These are phyloP conservation scores for Kodamaea kakaduensis DNA, from an alignment of 805 yeast species.

Conservation along the genomic window DNA sequence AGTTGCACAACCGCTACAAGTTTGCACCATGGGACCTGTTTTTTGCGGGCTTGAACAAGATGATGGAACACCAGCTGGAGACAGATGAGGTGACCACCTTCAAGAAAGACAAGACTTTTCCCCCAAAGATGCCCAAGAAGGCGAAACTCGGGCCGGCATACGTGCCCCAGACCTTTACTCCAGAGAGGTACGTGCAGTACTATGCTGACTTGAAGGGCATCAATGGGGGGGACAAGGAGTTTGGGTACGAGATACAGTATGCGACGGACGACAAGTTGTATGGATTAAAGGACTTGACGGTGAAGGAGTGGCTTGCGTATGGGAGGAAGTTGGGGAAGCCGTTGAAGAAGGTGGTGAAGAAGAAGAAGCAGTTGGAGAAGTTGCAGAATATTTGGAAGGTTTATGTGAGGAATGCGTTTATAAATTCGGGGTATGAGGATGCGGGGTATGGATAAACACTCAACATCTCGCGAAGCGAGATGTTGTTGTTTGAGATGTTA, in stretches of 20 bases:
- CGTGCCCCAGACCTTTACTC: constrained; percentile 65
- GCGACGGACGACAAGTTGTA: constrained; percentile 60
- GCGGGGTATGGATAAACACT: constrained; percentile 38
- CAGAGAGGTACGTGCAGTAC: constrained; percentile 68
- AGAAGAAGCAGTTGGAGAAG: constrained; percentile 14
- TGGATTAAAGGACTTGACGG: constrained; percentile 51
- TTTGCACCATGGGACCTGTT: constrained; percentile 58
- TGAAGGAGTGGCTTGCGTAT: constrained; percentile 56
- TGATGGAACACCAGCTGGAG: constrained; percentile 19
- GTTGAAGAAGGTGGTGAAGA: constrained; percentile 17
- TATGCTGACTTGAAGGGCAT: constrained; percentile 57
- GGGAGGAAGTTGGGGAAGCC: constrained; percentile 53
- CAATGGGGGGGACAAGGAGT: constrained; percentile 43
- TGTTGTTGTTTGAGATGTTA: no score
- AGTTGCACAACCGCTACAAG: constrained; percentile 10
- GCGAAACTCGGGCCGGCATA: constrained; percentile 73
- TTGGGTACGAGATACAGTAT: constrained; percentile 64
- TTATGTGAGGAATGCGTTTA: constrained; percentile 58
- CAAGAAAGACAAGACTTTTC: constrained; percentile 58
- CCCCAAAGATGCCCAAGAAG: constrained; percentile 50
- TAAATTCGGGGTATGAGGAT: constrained; percentile 61
- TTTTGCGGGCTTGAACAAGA: constrained; percentile 44
- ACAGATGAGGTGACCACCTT: constrained; percentile 9
- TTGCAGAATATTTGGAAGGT: constrained; percentile 50
- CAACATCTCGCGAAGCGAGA: no score